Conservation (phyloP, 106 monocot species). For the Xerophyta viscosa region DNA sequence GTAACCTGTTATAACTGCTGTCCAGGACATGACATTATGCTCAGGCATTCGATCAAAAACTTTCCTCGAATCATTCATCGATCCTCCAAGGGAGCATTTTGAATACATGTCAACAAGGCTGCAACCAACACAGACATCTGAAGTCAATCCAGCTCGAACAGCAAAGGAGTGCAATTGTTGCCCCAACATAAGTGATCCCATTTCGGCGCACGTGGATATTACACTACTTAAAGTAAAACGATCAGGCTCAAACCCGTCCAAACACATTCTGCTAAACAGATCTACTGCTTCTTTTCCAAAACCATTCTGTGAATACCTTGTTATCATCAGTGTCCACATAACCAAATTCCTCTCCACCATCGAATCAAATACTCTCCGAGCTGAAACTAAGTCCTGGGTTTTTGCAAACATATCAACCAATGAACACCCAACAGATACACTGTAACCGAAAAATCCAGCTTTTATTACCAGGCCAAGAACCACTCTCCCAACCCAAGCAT, state of each 20-base stretch:
- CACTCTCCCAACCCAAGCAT: slow-evolving; percentile 15
- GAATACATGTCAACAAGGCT: slow-evolving; percentile 78
- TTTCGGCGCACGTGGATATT: slow-evolving; percentile 43
- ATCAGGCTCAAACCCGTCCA: slow-evolving; percentile 47
- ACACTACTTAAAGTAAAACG: slow-evolving; percentile 63
- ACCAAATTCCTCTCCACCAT: slow-evolving; percentile 51
- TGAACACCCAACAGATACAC: slow-evolving; percentile 47
- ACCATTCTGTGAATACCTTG: slow-evolving; percentile 46
- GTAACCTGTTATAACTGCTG: slow-evolving; percentile 60
- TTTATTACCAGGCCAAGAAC: slow-evolving; percentile 49
- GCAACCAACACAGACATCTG: slow-evolving; percentile 51
- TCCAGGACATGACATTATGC: slow-evolving; percentile 85
- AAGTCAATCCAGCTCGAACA: slow-evolving; percentile 28
- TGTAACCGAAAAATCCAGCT: slow-evolving; percentile 27
- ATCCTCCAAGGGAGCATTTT: slow-evolving; percentile 23
- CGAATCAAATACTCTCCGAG: slow-evolving; percentile 59
- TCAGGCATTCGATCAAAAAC: slow-evolving; percentile 57
- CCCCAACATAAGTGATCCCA: slow-evolving; percentile 40
- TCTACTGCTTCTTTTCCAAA: slow-evolving; percentile 27
- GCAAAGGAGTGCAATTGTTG: slow-evolving; percentile 57
- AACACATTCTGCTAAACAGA: slow-evolving; percentile 45
- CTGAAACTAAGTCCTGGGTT: slow-evolving; percentile 31
- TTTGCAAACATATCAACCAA: slow-evolving; percentile 74
- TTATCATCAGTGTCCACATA: slow-evolving; percentile 71
- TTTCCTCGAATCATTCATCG: slow-evolving; percentile 42